Conservation (phyloP, 148 eudicot species). For the Vaccinium corymbosum region DNA sequence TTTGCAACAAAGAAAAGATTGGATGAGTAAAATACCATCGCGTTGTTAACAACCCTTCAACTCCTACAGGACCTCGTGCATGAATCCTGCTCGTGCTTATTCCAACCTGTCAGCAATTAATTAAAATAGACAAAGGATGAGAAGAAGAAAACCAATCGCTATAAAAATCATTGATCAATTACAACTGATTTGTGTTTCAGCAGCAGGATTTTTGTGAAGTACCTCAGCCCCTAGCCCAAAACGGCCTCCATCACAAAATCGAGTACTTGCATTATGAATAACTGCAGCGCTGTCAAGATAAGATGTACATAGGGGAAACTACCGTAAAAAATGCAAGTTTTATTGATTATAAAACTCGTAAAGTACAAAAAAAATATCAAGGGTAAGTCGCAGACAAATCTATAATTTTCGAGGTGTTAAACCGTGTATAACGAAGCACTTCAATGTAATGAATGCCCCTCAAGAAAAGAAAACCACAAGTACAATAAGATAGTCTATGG, state of each 20-base stretch:
- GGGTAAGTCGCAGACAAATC: not conserved
- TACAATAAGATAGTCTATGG: not conserved
- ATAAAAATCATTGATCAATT: not conserved
- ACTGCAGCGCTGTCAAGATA: conserved; percentile 80
- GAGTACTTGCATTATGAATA: conserved; percentile 91
- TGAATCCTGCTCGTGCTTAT: conserved; percentile 91
- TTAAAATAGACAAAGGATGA: not conserved
- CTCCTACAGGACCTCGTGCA: conserved; percentile 96
- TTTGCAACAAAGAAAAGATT: not conserved
- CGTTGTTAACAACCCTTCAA: conserved; percentile 87
- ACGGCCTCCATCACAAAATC: conserved; percentile 93
- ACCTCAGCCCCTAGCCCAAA: conserved; percentile 99
- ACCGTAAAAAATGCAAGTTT: not conserved
- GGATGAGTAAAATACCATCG: conserved; percentile 56
- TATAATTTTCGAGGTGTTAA: not conserved
- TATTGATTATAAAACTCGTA: not conserved
- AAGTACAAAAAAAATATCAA: not conserved
- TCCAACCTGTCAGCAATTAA: conserved; percentile 55
- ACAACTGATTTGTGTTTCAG: no score
- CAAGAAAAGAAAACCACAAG: not conserved
- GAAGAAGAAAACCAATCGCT: not conserved
- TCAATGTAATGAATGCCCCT: not conserved
- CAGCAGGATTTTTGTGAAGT: not conserved
- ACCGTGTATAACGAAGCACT: not conserved
- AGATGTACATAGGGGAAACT: not conserved